Base-by-base conservation (phyloP, 176 grass and related monocot genomes). In the Saccharum spontaneum region DNA sequence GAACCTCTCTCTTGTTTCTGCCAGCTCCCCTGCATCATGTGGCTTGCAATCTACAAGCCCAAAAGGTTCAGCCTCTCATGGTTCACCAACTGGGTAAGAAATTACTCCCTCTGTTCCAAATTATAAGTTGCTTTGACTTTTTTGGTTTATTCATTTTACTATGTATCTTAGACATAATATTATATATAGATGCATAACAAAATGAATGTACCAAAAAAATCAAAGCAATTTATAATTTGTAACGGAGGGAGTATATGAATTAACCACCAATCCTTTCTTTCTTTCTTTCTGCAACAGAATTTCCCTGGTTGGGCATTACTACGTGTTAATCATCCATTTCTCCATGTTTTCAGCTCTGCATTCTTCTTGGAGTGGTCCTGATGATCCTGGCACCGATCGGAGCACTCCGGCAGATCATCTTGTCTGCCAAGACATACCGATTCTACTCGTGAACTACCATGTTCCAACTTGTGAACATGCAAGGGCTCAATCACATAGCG, bases 11-110 rank as follows among this genome's bases (percentile, higher is more conserved):
- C 67, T 54, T 82, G 31, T 71, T 81, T 78, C 45, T 82, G 37
- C 36, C 71, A 98, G 95, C 93, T 98, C 38, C 95, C 95, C 7
- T 98, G 95, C 77, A 52, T 95, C 52, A 95, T 98, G 87, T 98
- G 95, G 95, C 85, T 98, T 7, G 80, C 83, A 24, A 90, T 98
- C 77, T 91, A 88, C 85, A 98, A 98, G 79, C 95, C 95, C 23
- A 95, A 13, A 86, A 78, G 82, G 83, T 94, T 83, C 77, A 93
- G 95, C 46, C 83, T 93, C 40, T 95, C 95, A 70, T 98, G 95
- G 95, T 77, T 86, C 85, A 39, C 81, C 10, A 95, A 98, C 84
- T 98, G 93, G 95, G 95, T 98, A 92, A 79, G 65, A 28, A 16
- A 48, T 20, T 30, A 49, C 46, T 28, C 28, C 28, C 28, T 28